Base-by-base conservation (phyloP, 768 basidiomycete genomes). In the Candolleomyces eurysporus region DNA sequence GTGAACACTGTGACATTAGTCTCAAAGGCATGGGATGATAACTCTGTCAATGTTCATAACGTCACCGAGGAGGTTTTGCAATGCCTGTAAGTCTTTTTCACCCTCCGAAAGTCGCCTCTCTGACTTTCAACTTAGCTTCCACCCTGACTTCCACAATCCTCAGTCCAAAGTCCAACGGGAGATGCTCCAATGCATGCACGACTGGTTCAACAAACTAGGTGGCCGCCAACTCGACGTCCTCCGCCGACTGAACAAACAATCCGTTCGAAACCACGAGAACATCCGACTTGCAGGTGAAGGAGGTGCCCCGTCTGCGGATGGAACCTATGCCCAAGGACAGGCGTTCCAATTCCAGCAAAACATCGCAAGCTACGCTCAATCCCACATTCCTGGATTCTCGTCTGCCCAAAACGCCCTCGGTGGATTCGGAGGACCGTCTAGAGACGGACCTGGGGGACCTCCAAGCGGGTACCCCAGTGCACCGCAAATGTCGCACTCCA, bases 1-100 rank as follows among this genome's bases (percentile, higher is more conserved):
- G 82, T 74, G 54, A 78, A 92, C 68, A 81, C 88, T 0, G 91
- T 91, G 7, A 83, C 75, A 31, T 73, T 80, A n/a, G 82, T 95
- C 10, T 84, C 82, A 48, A 87, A 86, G 65, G 92, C 92, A 10
- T 95, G 92, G 93, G 91, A 94, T 64, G 86, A 93, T 65, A 72
- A 68, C 48, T 84, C 82, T 0, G 66, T 85, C 22, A 85, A 91
- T 67, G 80, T 85, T 13, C 79, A 80, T 61, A 72, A 78, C 43
- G 66, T 84, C 10, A 82, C 80, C 0, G 88, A 91, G 52, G 88
- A 91, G 16, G 75, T 88, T 59, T 71, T 90, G 6, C 80, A 87
- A 63, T 86, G 85, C 78, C 67, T 92, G 89, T 89, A 68, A 39
- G 86, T 73, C 26, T 14, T 22, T 40, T 49, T 57, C 46, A 51